Conservation (phyloP, 306 rosid species). For the Glycyrrhiza uralensis region DNA sequence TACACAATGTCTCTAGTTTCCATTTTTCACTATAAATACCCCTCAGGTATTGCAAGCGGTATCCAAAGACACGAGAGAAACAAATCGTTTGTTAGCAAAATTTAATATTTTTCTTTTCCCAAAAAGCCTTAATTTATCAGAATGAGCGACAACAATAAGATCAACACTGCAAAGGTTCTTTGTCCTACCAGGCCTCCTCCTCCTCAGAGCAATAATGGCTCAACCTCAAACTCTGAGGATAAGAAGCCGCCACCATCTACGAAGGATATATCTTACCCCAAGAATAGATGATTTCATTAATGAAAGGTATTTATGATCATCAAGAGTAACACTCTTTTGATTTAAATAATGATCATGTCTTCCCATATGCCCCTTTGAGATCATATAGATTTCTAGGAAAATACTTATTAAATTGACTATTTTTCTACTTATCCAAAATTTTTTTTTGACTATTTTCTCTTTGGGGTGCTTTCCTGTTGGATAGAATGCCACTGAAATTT, state of each 20-base stretch:
- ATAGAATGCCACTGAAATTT: too few species aligned
- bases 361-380: too few species aligned
- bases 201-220: background rate
- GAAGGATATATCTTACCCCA: background rate
- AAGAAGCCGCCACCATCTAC: conserved; percentile 4
- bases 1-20: background rate
- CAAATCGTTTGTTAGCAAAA: background rate
- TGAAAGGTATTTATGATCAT: background rate
- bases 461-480: too few species aligned
- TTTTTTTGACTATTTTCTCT: too few species aligned
- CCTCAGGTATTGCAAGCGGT: background rate
- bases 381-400: too few species aligned
- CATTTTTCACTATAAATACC: too few species aligned
- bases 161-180: background rate
- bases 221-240: background rate
- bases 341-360: too few species aligned
- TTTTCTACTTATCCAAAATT: too few species aligned
- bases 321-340: too few species aligned
- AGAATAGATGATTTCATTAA: background rate
- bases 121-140: background rate
- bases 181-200: background rate
- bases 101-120: background rate
- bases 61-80: background rate
- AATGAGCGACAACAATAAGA: background rate
- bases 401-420: too few species aligned